A percentile compares a stretch with the other conserved stretches of the same genome.
These are phyloP conservation scores for Antitrichia curtipendula DNA, from an alignment of 225 moss, liverwort and hornwort species.

Conservation along the genomic window DNA sequence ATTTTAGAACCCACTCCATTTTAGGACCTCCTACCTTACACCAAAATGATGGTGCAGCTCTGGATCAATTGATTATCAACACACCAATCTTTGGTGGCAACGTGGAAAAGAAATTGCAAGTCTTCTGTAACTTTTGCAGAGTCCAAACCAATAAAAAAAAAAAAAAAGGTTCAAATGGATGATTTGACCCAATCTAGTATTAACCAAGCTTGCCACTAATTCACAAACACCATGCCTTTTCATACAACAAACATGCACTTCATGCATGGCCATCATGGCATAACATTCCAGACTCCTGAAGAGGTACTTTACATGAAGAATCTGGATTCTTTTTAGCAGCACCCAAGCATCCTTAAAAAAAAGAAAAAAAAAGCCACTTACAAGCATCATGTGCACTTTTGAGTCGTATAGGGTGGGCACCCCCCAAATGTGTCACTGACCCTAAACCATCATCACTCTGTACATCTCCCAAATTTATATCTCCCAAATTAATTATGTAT, in stretches of 20 bases:
- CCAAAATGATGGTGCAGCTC: background rate
- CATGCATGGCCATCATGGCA: background rate
- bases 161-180: too few relatives aligned
- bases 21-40: too few relatives aligned
- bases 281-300: background rate
- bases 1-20: too few relatives aligned
- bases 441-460: background rate
- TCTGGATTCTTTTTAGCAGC: too few relatives aligned
- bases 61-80: background rate
- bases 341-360: too few relatives aligned
- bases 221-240: background rate
- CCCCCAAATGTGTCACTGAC: background rate
- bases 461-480: background rate
- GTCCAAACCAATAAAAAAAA: background rate
- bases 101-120: background rate
- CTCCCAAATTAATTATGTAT: background rate
- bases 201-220: background rate
- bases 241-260: background rate
- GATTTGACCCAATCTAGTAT: fast-evolving
- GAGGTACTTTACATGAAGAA: background rate
- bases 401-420: background rate
- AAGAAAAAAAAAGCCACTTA: background rate
- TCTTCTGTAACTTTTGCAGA: background rate
- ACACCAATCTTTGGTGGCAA: background rate
- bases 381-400: background rate